Base-by-base conservation (phyloP, 1,284 basidiomycete genomes). In the Neonothopanus nambi region DNA sequence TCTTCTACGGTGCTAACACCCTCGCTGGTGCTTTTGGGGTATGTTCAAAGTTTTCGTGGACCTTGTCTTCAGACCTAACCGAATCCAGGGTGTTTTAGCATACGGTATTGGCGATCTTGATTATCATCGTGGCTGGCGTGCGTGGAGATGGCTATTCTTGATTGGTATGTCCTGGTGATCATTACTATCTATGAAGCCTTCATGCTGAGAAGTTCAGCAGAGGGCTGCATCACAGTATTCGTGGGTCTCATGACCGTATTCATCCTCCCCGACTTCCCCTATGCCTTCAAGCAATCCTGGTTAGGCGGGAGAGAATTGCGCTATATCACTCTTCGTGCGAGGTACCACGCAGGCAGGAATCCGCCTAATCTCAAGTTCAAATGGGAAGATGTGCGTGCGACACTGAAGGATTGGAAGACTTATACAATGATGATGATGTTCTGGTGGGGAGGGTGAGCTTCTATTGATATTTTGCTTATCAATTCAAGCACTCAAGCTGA, bases 361-460 rank as follows among this genome's bases (percentile, higher is more conserved):
- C 48, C 52, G 20, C 48, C 48, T 21, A 39, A 41, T 15, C 47
- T 54, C 24, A 30, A 26, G 17, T 54, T 54, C 48, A 50, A 51
- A 36, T 54, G 52, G 52, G 12, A 37, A 13, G 52, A 54, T 51
- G 52, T 54, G 17, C 15, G 13, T 15, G 52, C 52, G 8, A 37
- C 52, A 4, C 37, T 54, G 23, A 54, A 54, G 41, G 52, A 54
- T 43, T 54, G 52, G 52, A 54, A 54, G 48, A 51, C 48, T 17
- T 54, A 51, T 30, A 49, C 52, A 15, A 54, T 54, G 24, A 54
- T 54, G 52, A 43, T 15, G 8, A 54, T 54, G 52, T 54, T 54
- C 48, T 54, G 52, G 52, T 54, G 47, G 48, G 52, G 52, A 50
- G 52, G 52, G 24, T 46, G n/a, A n/a, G 51, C 35, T n/a, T 20